A percentile compares a stretch with the other conserved stretches of the same genome.
Conservation (phyloP, 2,329 filamentous ascomycete species). For the Clonostachys sp. region DNA sequence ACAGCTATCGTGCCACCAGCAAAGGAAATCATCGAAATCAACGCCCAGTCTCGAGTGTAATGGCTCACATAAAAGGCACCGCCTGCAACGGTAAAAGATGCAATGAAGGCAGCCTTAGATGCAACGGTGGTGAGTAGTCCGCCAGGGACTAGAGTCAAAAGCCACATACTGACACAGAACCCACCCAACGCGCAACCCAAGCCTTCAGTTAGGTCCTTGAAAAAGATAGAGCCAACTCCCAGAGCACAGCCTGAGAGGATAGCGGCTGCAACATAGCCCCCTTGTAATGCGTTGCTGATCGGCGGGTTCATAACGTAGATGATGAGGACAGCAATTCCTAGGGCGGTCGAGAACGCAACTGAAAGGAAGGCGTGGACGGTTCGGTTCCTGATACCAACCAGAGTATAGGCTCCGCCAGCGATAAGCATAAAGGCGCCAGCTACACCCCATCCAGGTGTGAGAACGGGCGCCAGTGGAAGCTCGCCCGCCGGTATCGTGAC, state of each 20-base stretch:
- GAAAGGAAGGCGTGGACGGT: slow-evolving; percentile 80
- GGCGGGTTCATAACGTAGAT: slow-evolving; percentile 84
- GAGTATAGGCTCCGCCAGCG: slow-evolving; percentile 63
- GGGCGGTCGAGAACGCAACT: slow-evolving; percentile 64
- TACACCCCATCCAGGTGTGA: slow-evolving; percentile 80
- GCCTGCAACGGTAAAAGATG: slow-evolving; percentile 60
- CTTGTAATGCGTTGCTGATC: slow-evolving; percentile 71
- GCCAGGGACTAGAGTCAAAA: slow-evolving; percentile 71
- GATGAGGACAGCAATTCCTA: slow-evolving; percentile 78
- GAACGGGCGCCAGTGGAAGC: slow-evolving; percentile 66
- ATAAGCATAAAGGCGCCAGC: slow-evolving; percentile 72
- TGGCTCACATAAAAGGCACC: slow-evolving; percentile 77
- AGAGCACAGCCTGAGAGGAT: slow-evolving; percentile 69
- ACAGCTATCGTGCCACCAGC: slow-evolving; percentile 74
- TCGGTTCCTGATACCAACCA: slow-evolving; percentile 80
- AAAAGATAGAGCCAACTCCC: slow-evolving; percentile 70
- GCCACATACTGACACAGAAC: slow-evolving; percentile 86
- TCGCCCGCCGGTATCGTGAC: slow-evolving; percentile 33
- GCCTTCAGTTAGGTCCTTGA: slow-evolving; percentile 75
- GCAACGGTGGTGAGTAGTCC: slow-evolving; percentile 62
- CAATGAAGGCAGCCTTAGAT: slow-evolving; percentile 71
- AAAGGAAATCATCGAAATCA: slow-evolving; percentile 76
- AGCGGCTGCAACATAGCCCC: slow-evolving; percentile 78
- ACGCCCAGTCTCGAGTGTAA: slow-evolving; percentile 70
- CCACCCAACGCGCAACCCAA: slow-evolving; percentile 85